Evolutionary conservation across 495 filamentous ascomycete species (phyloP).

Genomic region (Pseudevernia furfuracea): DNA sequence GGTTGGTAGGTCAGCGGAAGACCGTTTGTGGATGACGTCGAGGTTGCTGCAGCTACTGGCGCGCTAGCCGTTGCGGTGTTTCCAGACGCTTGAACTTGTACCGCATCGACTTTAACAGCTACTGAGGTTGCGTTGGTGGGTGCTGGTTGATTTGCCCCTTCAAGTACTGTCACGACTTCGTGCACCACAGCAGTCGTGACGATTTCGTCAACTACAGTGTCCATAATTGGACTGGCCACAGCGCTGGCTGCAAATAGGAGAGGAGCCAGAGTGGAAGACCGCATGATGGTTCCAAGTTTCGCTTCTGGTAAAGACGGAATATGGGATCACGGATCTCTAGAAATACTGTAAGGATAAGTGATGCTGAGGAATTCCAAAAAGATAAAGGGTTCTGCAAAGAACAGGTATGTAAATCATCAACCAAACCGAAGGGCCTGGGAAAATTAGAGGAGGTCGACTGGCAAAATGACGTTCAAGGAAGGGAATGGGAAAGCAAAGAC

Average conservation of each 20-base stretch:
- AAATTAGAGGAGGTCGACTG: background rate
- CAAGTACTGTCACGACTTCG: conserved; percentile 38
- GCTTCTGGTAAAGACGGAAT: background rate
- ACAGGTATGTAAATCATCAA: background rate
- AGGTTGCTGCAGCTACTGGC: conserved; percentile 17
- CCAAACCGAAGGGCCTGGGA: background rate
- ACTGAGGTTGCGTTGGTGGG: conserved; percentile 6
- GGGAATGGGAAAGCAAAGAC: conserved; percentile 2
- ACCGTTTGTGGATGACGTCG: conserved; percentile 18
- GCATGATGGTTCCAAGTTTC: conserved; percentile 50
- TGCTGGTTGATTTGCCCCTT: conserved; percentile 17
- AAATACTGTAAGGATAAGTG: background rate
- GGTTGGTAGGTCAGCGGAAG: conserved; percentile 20
- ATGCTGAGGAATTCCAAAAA: background rate
- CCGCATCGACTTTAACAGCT: background rate
- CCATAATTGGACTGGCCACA: conserved; percentile 48
- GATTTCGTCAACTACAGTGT: conserved; percentile 43
- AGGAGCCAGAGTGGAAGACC: conserved; percentile 54
- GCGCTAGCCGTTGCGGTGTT: conserved; percentile 2
- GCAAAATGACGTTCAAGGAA: conserved; percentile 7
- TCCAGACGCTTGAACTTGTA: background rate
- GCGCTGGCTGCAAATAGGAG: conserved; percentile 55
- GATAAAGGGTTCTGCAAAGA: background rate
- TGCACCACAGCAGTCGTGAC: conserved; percentile 54
- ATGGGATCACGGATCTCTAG: background rate